A percentile compares a stretch with the other conserved stretches of the same genome.
phyloP scores from a whole-genome alignment of 169 alveolate species.

The Plasmodium chabaudi region DNA sequence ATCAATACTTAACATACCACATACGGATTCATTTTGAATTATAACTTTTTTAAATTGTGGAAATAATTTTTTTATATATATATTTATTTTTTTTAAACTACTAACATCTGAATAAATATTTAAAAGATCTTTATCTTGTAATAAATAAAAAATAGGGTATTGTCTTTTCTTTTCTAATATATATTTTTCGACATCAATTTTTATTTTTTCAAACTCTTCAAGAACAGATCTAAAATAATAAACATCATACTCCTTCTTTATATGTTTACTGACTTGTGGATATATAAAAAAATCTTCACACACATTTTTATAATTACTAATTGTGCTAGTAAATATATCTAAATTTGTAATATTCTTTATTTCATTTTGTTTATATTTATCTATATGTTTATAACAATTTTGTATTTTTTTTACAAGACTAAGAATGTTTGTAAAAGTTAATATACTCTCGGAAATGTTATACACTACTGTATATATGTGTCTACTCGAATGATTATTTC shows the following conservation, averaged over 20 bases:
- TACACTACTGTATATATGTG: conserved; percentile 29
- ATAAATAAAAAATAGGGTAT: conserved; percentile 20
- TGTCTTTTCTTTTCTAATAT: conserved; percentile 30
- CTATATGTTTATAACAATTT: conserved; percentile 11
- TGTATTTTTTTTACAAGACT: conserved; percentile 8
- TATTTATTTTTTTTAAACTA: conserved; percentile 24
- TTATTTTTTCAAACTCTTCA: not conserved
- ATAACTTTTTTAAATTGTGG: conserved; percentile 29
- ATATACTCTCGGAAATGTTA: conserved; percentile 5
- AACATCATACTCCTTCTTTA: conserved; percentile 20
- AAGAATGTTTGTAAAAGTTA: conserved; percentile 9
- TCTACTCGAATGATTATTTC: conserved; percentile 24
- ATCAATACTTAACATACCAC: conserved; percentile 20
- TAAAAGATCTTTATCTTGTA: conserved; percentile 25
- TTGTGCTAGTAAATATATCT: not conserved
- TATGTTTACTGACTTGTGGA: conserved; percentile 50
- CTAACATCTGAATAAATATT: conserved; percentile 29
- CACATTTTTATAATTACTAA: conserved; percentile 22
- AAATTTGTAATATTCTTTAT: conserved; percentile 26
- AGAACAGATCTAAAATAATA: not conserved
- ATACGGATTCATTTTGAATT: conserved; percentile 50
- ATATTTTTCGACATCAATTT: not conserved
- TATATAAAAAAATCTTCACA: conserved; percentile 64
- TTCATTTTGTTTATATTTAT: conserved; percentile 37
- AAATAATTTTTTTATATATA: conserved; percentile 19